Percentiles rank a stretch among this genome's conserved stretches.
Conservation (phyloP, 257 asterid genomes). For the Solanum peruvianum region DNA sequence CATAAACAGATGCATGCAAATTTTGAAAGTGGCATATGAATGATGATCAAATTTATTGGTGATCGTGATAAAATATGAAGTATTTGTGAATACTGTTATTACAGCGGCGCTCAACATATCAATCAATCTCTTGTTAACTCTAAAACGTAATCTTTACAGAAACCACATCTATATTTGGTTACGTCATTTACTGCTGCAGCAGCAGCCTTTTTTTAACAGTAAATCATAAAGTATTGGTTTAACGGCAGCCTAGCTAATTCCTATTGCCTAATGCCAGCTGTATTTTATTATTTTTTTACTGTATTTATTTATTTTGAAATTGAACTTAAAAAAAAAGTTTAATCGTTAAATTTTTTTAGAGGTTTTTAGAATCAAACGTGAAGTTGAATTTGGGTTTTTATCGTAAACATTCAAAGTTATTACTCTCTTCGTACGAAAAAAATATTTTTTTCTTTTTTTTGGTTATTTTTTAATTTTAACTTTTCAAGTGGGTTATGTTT, state of each 20-base stretch:
- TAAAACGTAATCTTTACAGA: not conserved
- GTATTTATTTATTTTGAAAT: too few relatives aligned
- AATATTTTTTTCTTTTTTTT: fast-evolving
- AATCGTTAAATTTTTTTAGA: too few relatives aligned
- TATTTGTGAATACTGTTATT: not conserved
- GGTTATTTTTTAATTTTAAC: too few relatives aligned
- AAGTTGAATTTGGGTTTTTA: too few relatives aligned
- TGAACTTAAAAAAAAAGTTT: too few relatives aligned
- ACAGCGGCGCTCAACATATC: not conserved
- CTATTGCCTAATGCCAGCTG: not conserved
- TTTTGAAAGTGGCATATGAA: not conserved
- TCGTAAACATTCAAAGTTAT: too few relatives aligned
- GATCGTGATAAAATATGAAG: not conserved
- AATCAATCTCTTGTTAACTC: not conserved
- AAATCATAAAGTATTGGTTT: not conserved
- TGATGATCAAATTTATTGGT: not conserved
- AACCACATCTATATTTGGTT: not conserved
- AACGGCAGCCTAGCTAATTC: not conserved
- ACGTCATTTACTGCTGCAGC: not conserved
- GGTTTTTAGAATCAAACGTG: too few relatives aligned
- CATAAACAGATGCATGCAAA: not conserved
- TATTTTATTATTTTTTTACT: too few relatives aligned
- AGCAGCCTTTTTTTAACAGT: not conserved
- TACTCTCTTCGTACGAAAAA: too few relatives aligned
- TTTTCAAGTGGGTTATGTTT: too few relatives aligned